phyloP scores from a whole-genome alignment of 257 asterid genomes.

The Misopates orontium region DNA sequence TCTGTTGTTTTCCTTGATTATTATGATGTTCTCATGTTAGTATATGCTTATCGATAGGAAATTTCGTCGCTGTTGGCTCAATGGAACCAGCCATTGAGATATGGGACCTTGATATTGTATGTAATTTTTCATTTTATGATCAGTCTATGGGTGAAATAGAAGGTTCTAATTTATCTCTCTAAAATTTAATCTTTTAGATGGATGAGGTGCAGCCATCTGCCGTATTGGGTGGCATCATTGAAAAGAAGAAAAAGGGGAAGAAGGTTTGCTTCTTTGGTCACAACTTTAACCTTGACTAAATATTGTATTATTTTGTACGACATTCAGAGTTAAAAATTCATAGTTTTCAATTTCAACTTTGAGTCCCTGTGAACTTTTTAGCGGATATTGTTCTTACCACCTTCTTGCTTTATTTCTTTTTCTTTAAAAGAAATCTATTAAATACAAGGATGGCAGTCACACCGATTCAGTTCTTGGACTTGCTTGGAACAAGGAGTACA shows the following conservation, averaged over 20 bases:
- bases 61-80: conserved; percentile 87
- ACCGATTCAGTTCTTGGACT: conserved; percentile 86
- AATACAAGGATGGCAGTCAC: conserved; percentile 84
- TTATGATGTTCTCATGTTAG: conserved; percentile 19
- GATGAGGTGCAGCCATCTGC: conserved; percentile 89
- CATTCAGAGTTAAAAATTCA: not conserved
- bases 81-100: conserved; percentile 92
- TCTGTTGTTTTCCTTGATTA: not conserved
- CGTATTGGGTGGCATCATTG: conserved; percentile 71
- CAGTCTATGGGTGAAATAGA: conserved; percentile 8
- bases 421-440: conserved; percentile 56
- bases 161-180: conserved; percentile 18
- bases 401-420: conserved; percentile 9
- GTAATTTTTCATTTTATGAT: conserved; percentile 28
- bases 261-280: conserved; percentile 50
- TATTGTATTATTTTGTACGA: not conserved
- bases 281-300: not conserved
- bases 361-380: not conserved
- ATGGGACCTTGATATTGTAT: conserved; percentile 95
- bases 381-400: conserved; percentile 11
- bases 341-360: not conserved
- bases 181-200: conserved; percentile 46
- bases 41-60: conserved; percentile 48
- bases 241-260: conserved; percentile 68
- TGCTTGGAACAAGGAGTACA: conserved; percentile 93